Percentiles rank a stretch among this genome's conserved stretches.
These are phyloP conservation scores for Alternaria solani DNA, from an alignment of 2,329 filamentous ascomycete genomes.

Conservation along the genomic window DNA sequence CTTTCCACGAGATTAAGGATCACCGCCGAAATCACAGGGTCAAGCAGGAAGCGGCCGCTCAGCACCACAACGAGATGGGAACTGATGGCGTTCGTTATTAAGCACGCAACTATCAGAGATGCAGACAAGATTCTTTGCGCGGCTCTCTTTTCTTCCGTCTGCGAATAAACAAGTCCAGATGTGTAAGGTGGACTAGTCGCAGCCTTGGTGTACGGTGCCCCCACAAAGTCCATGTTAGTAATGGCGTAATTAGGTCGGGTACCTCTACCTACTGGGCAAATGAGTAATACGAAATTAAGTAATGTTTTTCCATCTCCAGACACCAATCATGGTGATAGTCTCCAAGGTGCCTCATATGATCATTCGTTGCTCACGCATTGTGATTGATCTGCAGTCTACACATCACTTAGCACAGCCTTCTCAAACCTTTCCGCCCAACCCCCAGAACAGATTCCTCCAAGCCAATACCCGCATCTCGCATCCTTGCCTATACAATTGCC, in stretches of 20 bases:
- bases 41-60: slow-evolving; percentile 20
- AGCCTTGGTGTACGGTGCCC: not conserved
- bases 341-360: not conserved
- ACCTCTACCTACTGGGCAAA: not conserved
- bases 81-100: slow-evolving; percentile 6
- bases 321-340: too few relatives aligned
- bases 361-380: not conserved
- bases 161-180: not conserved
- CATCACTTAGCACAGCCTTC: slow-evolving; percentile 3
- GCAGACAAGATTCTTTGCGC: too few relatives aligned
- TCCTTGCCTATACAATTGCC: slow-evolving; percentile 26
- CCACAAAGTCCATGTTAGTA: not conserved
- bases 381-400: not conserved
- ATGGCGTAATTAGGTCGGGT: not conserved
- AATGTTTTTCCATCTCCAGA: not conserved
- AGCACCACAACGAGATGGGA: slow-evolving; percentile 6
- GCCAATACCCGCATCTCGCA: slow-evolving; percentile 29
- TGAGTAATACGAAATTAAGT: not conserved
- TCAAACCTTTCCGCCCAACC: slow-evolving; percentile 2
- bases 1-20: slow-evolving; percentile 52
- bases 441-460: slow-evolving; percentile 13
- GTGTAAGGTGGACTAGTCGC: not conserved
- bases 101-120: not conserved
- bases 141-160: not conserved
- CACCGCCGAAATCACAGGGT: slow-evolving; percentile 26